A percentile compares a stretch with the other conserved stretches of the same genome.
phyloP scores from a whole-genome alignment of 2,329 filamentous ascomycete genomes.

The Arachnopeziza araneosa region DNA sequence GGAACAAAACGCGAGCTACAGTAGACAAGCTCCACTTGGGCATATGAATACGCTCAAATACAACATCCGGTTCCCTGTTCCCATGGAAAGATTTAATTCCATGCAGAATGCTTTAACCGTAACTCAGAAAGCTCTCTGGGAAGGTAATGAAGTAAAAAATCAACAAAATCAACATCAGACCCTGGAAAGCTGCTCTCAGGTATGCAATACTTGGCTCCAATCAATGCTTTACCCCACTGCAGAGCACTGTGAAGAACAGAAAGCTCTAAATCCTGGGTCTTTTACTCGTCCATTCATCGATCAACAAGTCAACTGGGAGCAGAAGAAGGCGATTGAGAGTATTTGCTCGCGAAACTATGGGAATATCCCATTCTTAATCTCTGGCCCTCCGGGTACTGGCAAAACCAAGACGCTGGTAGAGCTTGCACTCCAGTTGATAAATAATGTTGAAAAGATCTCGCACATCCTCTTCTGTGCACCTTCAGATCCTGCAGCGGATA shows the following conservation, averaged over 20 bases:
- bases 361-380: conserved; percentile 16
- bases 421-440: conserved; percentile 13
- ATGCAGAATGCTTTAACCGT: conserved; percentile 12
- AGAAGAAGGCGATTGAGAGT: conserved; percentile 14
- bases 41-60: conserved; percentile 1
- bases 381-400: conserved; percentile 18
- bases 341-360: conserved; percentile 14
- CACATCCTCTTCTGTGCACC: conserved; percentile 18
- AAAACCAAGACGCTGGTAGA: conserved; percentile 19
- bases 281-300: conserved; percentile 14
- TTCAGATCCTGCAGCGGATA: conserved; percentile 18
- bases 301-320: conserved; percentile 15
- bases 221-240: conserved; percentile 15
- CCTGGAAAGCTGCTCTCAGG: not conserved
- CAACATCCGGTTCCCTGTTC: conserved; percentile 16
- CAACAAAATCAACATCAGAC: not conserved
- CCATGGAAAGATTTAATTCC: conserved; percentile 8
- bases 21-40: not conserved
- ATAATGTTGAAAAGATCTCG: conserved; percentile 5
- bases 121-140: conserved; percentile 9
- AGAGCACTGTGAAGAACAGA: conserved; percentile 8
- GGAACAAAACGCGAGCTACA: not conserved
- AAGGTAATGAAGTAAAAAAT: no score
- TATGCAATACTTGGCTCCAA: conserved; percentile 7
- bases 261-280: conserved; percentile 7